These are phyloP conservation scores for Chloromonas sp. DNA, from an alignment of 163 green algal species.

Conservation along the genomic window DNA sequence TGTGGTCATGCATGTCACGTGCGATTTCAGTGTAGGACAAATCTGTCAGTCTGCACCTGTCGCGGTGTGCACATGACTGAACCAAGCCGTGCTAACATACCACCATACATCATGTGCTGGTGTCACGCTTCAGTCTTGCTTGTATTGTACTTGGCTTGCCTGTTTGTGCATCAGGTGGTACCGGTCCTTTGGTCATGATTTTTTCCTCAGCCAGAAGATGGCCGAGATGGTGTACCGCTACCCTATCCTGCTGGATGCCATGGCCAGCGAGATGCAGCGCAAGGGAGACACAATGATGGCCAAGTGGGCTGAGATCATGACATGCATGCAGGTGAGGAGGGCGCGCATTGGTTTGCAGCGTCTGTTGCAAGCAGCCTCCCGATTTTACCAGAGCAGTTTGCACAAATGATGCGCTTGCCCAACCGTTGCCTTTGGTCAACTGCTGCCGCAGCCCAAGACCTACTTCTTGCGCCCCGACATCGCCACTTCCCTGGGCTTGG, in stretches of 20 bases:
- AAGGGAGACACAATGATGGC: constrained; percentile 75
- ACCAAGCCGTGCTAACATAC: too few species aligned
- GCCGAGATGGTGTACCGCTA: constrained; percentile 75
- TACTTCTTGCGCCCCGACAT: constrained; percentile 80
- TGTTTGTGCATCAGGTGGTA: constrained; percentile 20
- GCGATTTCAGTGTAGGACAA: too few species aligned
- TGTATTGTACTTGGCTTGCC: too few species aligned
- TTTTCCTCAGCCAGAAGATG: constrained; percentile 56
- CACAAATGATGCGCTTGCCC: too few species aligned
- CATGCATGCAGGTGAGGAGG: constrained; percentile 74
- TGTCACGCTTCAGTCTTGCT: too few species aligned
- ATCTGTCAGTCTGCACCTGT: too few species aligned
- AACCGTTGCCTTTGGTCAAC: too few species aligned
- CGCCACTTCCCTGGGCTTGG: constrained; percentile 32
- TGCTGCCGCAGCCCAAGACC: constrained; percentile 78
- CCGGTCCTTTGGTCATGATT: constrained; percentile 51
- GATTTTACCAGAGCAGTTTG: too few species aligned
- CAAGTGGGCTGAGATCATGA: constrained; percentile 75
- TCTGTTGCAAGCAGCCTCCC: too few species aligned
- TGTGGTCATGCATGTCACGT: too few species aligned
- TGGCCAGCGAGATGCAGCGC: constrained; percentile 78
- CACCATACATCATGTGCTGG: too few species aligned
- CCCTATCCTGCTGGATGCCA: constrained; percentile 84
- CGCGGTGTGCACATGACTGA: too few species aligned
- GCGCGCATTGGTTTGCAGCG: neutral